Evolutionary conservation across 2,329 filamentous ascomycete genomes (phyloP).

Genomic region (Aciculosporium take): DNA sequence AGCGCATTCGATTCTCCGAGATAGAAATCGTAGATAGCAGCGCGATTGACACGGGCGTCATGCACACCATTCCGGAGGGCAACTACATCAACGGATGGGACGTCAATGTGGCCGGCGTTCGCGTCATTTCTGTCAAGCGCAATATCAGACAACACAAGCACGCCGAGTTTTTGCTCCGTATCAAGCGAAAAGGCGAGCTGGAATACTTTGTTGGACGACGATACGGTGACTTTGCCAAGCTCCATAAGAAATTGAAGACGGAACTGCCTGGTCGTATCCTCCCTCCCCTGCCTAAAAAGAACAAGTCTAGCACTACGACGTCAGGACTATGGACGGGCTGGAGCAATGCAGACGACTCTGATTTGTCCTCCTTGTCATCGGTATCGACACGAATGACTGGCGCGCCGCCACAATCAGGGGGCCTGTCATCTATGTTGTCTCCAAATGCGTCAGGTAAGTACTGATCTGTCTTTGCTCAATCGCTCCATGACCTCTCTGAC

Average conservation of each 20-base stretch:
- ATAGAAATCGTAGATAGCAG: conserved; percentile 91
- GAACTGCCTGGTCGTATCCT: conserved; percentile 87
- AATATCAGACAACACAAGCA: conserved; percentile 85
- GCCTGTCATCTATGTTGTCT: conserved; percentile 14
- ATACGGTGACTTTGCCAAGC: conserved; percentile 73
- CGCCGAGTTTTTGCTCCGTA: conserved; percentile 80
- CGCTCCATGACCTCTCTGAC: not conserved
- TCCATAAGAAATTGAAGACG: conserved; percentile 65
- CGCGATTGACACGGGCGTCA: conserved; percentile 78
- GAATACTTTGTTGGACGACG: conserved; percentile 71
- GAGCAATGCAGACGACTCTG: conserved; percentile 50
- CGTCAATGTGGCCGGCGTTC: conserved; percentile 83
- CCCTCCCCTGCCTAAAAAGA: conserved; percentile 78
- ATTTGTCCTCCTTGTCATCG: conserved; percentile 69
- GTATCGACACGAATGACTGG: conserved; percentile 52
- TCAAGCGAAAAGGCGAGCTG: conserved; percentile 61
- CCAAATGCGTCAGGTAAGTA: conserved; percentile 10
- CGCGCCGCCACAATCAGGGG: conserved; percentile 12
- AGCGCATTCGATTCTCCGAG: conserved; percentile 90
- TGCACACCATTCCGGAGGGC: conserved; percentile 78
- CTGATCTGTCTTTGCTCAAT: not conserved
- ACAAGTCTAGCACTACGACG: conserved; percentile 62
- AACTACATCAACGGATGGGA: conserved; percentile 94
- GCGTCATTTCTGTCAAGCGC: conserved; percentile 66
- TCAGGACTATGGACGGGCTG: conserved; percentile 38